Evolutionary conservation across 169 alveolate species (phyloP).

Genomic region (Plasmodium coatneyi): DNA sequence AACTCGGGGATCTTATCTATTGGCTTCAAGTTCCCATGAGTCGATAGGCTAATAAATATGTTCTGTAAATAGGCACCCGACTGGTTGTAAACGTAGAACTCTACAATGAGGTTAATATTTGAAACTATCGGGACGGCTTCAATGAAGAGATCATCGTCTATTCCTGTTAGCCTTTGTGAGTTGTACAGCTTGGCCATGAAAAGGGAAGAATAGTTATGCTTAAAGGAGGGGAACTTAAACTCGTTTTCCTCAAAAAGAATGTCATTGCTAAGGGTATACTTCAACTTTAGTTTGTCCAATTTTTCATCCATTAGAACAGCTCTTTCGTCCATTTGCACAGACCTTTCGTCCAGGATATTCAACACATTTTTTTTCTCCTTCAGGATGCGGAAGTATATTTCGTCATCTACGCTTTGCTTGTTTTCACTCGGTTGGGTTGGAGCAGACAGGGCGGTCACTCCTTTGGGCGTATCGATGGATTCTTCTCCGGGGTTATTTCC

Average conservation of each 20-base stretch:
- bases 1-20: slow-evolving; percentile 88
- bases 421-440: neutral
- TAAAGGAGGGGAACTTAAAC: slow-evolving; percentile 26
- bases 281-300: slow-evolving; percentile 45
- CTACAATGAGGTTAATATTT: slow-evolving; percentile 90
- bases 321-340: neutral
- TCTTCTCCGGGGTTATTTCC: neutral
- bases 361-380: slow-evolving; percentile 50
- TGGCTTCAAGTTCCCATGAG: slow-evolving; percentile 88
- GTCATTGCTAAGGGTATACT: slow-evolving; percentile 56
- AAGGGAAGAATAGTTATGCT: slow-evolving; percentile 28
- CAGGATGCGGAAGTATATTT: slow-evolving; percentile 43
- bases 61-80: slow-evolving; percentile 92
- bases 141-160: slow-evolving; percentile 94
- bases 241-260: slow-evolving; percentile 65
- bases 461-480: neutral
- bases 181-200: slow-evolving; percentile 52
- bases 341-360: slow-evolving; percentile 26
- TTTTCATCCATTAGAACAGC: neutral
- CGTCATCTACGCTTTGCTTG: slow-evolving; percentile 46
- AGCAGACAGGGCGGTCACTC: neutral
- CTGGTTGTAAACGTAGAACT: slow-evolving; percentile 89
- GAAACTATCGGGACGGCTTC: slow-evolving; percentile 93
- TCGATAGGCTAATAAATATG: slow-evolving; percentile 90
- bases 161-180: slow-evolving; percentile 87